These are phyloP conservation scores for Eucalyptus dawsonii DNA, from an alignment of 345 rosid species.

Conservation along the genomic window DNA sequence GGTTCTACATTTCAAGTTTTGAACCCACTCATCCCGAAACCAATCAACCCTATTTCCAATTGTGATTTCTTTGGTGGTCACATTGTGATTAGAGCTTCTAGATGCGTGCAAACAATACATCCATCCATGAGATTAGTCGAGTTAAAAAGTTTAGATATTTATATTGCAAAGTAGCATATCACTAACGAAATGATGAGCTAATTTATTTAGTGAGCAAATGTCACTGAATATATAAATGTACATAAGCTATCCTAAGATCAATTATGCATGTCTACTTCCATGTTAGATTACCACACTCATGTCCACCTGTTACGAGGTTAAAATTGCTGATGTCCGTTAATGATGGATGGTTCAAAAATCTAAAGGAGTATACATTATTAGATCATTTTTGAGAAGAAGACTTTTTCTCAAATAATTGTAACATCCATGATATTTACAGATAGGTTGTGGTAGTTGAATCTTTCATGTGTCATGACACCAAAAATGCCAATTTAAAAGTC, in stretches of 20 bases:
- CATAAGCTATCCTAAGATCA: neutral
- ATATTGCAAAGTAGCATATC: neutral
- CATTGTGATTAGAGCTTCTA: neutral
- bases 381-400: neutral
- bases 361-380: neutral
- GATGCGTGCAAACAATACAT: neutral
- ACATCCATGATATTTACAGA: neutral
- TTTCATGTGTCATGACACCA: neutral
- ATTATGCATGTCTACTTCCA: neutral
- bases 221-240: neutral
- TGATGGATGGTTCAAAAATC: neutral
- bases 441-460: neutral
- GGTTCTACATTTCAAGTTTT: accelerated
- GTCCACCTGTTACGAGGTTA: neutral
- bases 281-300: neutral
- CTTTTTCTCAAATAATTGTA: neutral
- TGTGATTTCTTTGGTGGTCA: neutral
- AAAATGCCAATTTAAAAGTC: neutral
- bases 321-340: neutral
- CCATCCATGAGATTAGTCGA: neutral
- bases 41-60: neutral
- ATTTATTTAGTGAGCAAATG: neutral
- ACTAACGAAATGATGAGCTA: neutral
- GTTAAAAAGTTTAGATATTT: neutral
- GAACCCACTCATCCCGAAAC: neutral